Evolutionary conservation across 495 filamentous ascomycete genomes (phyloP), one percentile per base, ranked within the genome.

Genomic region (Neurospora terricola): DNA sequence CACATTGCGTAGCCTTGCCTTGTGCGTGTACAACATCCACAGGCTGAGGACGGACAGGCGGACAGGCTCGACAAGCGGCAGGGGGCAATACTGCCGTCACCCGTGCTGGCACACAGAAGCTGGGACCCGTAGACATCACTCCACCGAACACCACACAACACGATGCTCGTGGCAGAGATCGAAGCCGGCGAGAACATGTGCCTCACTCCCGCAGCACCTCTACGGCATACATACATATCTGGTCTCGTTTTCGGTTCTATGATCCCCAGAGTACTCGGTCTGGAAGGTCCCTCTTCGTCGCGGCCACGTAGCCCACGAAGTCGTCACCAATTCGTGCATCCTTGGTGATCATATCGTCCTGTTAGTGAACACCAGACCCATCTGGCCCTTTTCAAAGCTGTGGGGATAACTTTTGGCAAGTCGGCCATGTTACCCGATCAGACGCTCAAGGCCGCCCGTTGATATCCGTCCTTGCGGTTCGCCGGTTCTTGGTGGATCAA

Each of bases 21-120:
- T 62, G 54, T 62, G 54, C 27, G 21, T 34, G 27, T 8, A 62
- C 54, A 62, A 62, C 54, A 16, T 34, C 4, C 27, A 12, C 23
- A 14, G 54, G 54, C 54, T 62, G 54, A 12, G 54, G 54, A 75
- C 12, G 27, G 30, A 75, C n/a, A 69, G 70, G 45, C 75, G 45
- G 42, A 34, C 72, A n/a, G 40, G 27, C 70, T 71, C 40, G 62
- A 48, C 30, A 62, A 23, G n/a, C 37, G 37, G 21, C 27, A 38
- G 36, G 42, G 37, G 70, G 66, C 69, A 23, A 38, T 27, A 69
- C 72, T 69, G 68, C 45, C 71, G 71, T 40, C 69, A n/a, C 45
- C 42, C 38, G 45, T 40, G 37, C 66, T 72, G 34, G 34, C 59
- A 34, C 36, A 72, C n/a, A 23, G 21, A 68, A 40, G n/a, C 37